Percentiles rank a stretch among this genome's conserved stretches.
Conservation (phyloP, 371 early-diverging fungal genomes). For the Lichtheimia corymbifera region DNA sequence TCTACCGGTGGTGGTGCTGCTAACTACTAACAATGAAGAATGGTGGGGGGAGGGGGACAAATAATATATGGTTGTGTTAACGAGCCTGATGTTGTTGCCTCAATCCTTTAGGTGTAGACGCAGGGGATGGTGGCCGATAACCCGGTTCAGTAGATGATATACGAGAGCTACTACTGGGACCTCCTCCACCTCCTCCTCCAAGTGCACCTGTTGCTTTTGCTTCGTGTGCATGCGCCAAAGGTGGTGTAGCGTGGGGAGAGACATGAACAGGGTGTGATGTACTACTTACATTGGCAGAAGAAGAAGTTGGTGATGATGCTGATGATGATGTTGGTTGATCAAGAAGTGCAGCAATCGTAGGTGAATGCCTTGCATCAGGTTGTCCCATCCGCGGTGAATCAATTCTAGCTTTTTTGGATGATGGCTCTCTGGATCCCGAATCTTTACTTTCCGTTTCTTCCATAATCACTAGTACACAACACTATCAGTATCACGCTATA, state of each 20-base stretch:
- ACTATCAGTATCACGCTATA: neutral
- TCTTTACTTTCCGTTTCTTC: conserved; percentile 6
- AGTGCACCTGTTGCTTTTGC: conserved; percentile 7
- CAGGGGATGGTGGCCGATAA: conserved; percentile 48
- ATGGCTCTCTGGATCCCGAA: conserved; percentile 6
- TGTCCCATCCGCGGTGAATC: conserved; percentile 9
- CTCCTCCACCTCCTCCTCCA: conserved; percentile 1
- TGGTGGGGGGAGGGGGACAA: neutral
- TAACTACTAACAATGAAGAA: conserved; percentile 1
- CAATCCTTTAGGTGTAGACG: conserved; percentile 37
- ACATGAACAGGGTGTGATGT: conserved; percentile 10
- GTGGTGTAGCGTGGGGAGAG: conserved; percentile 28
- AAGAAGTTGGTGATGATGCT: conserved; percentile 11
- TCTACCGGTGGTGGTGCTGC: neutral
- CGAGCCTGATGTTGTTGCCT: neutral
- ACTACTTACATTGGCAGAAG: neutral
- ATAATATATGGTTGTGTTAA: too few relatives aligned
- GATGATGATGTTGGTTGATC: conserved; percentile 17
- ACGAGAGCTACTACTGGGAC: too few relatives aligned
- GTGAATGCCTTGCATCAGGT: conserved; percentile 44
- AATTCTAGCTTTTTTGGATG: conserved; percentile 26
- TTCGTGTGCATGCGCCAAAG: conserved; percentile 16
- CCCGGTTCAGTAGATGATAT: conserved; percentile 8
- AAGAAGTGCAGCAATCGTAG: conserved; percentile 47
- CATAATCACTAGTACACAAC: conserved; percentile 8